Conservation (phyloP, 345 rosid species). For the Zanthoxylum bungeanum region DNA sequence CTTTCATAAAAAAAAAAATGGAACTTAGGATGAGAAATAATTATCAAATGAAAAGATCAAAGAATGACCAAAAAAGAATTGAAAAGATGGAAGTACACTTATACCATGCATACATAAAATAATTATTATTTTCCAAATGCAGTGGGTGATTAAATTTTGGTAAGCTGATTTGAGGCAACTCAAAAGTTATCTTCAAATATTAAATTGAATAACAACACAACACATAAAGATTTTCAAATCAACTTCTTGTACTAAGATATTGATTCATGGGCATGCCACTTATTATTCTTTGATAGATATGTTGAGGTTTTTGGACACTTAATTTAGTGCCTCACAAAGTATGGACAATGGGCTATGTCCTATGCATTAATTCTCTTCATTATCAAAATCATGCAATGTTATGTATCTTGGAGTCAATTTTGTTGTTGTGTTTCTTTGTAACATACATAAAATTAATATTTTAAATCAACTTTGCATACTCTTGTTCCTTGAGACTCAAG, state of each 20-base stretch:
- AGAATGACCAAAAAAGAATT: constrained; percentile 6
- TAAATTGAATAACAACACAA: background rate
- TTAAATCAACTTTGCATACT: constrained; percentile 5
- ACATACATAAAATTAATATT: constrained; percentile 23
- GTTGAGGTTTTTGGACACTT: constrained; percentile 6
- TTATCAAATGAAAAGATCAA: constrained; percentile 10
- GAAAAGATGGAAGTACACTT: constrained; percentile 5
- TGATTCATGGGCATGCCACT: constrained; percentile 9
- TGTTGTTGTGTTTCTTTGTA: constrained; percentile 22
- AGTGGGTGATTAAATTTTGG: constrained; percentile 6
- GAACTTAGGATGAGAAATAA: constrained; percentile 4
- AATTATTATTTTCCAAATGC: background rate
- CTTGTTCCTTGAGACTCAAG: background rate
- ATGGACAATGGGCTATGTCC: constrained; percentile 30
- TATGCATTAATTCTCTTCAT: constrained; percentile 28
- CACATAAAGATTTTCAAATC: background rate
- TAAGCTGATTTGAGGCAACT: constrained; percentile 12
- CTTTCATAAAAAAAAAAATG: constrained; percentile 6
- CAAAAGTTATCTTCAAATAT: background rate
- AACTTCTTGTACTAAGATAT: background rate
- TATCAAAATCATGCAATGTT: constrained; percentile 28
- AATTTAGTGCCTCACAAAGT: constrained; percentile 44
- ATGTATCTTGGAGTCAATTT: constrained; percentile 33
- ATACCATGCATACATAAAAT: background rate
- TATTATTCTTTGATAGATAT: background rate